phyloP scores from a whole-genome alignment of 805 yeast genomes.

The Metschnikowia baotianmanensis region DNA sequence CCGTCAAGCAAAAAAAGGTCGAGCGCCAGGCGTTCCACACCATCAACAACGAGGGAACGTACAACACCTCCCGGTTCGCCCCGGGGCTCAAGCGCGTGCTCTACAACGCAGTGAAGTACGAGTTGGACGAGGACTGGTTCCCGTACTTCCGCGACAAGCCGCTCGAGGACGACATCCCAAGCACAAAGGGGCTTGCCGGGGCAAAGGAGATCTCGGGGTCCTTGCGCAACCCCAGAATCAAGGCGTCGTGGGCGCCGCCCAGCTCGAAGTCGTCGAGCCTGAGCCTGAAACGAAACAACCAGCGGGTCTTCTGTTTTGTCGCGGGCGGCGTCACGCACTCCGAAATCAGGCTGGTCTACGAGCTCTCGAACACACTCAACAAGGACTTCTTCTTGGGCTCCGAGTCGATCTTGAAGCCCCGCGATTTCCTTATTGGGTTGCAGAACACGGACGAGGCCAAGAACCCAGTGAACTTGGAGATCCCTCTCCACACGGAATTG shows the following conservation, averaged over 20 bases:
- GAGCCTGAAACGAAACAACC: conserved; percentile 35
- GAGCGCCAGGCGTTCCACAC: conserved; percentile 57
- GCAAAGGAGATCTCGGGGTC: conserved; percentile 12
- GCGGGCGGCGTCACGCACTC: conserved; percentile 90
- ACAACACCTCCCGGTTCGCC: conserved; percentile 67
- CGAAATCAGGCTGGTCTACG: conserved; percentile 75
- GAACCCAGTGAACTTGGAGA: conserved; percentile 39
- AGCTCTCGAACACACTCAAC: conserved; percentile 57
- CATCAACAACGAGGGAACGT: conserved; percentile 48
- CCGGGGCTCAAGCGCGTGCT: conserved; percentile 67
- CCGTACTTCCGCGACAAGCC: conserved; percentile 80
- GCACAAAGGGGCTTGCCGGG: conserved; percentile 2
- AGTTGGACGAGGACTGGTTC: conserved; percentile 56
- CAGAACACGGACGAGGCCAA: conserved; percentile 39
- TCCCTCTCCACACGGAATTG: conserved; percentile 22
- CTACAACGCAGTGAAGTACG: conserved; percentile 48
- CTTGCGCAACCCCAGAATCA: conserved; percentile 17
- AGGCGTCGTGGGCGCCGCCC: conserved; percentile 22
- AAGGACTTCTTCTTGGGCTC: conserved; percentile 58
- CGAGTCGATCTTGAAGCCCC: conserved; percentile 46
- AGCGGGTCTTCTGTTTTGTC: conserved; percentile 72
- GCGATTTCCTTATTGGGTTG: conserved; percentile 43
- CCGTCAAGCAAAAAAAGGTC: conserved; percentile 41
- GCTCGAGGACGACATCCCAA: conserved; percentile 43
- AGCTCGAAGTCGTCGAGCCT: conserved; percentile 17